These are phyloP conservation scores for Eruca vesicaria DNA, from an alignment of 441 rosid genomes.

Conservation along the genomic window DNA sequence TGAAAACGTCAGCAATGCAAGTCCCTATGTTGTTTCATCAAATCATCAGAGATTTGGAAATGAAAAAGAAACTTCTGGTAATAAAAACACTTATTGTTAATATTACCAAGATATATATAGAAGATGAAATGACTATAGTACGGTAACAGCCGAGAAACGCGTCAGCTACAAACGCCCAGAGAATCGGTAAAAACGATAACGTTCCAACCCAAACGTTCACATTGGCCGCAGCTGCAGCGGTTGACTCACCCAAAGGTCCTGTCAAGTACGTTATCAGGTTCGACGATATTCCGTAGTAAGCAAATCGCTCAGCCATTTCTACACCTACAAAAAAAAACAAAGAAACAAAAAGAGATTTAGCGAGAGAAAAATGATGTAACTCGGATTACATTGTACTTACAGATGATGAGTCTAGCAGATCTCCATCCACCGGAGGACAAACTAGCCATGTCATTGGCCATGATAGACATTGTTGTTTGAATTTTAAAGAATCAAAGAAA, in stretches of 20 bases:
- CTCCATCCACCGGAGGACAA: conserved; percentile 46
- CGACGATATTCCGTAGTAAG: conserved; percentile 50
- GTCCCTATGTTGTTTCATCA: conserved; percentile 42
- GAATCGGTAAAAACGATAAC: conserved; percentile 45
- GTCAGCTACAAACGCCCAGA: conserved; percentile 64
- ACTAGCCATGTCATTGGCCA: too few relatives aligned
- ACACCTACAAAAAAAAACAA: conserved; percentile 34
- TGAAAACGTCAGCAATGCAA: conserved; percentile 53
- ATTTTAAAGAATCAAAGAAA: background rate
- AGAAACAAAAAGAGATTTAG: background rate
- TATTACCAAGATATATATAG: conserved; percentile 50
- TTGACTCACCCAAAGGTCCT: conserved; percentile 62
- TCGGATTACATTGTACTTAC: background rate
- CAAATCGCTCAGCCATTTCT: conserved; percentile 64
- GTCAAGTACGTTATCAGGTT: conserved; percentile 66
- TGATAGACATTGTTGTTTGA: background rate
- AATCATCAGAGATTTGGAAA: background rate
- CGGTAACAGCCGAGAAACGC: conserved; percentile 58
- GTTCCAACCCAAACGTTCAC: conserved; percentile 59
- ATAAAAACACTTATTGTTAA: background rate
- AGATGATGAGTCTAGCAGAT: conserved; percentile 51
- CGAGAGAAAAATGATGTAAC: background rate
- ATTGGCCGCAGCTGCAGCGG: conserved; percentile 59
- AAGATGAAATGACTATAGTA: conserved; percentile 49
- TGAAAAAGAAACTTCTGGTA: background rate